Evolutionary conservation across 805 yeast species (phyloP), one percentile per base, ranked within the genome.

Genomic region (Saccharomyces cerevisiae): DNA sequence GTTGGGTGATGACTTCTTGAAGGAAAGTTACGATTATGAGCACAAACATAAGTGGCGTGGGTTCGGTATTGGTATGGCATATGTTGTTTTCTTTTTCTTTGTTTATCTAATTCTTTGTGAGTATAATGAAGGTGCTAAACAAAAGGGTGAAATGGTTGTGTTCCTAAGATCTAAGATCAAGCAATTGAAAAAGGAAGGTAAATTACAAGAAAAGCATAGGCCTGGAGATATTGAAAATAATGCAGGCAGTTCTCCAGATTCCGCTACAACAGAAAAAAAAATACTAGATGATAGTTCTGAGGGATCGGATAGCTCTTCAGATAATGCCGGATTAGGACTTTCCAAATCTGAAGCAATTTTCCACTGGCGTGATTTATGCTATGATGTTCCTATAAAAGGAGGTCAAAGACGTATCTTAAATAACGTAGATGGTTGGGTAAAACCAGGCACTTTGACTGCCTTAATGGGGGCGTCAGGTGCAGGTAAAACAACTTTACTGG

Each of bases 391-490:
- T 61, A 80, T 80, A 59, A 79, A 81, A 61, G 67, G 67, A 28
- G 84, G 77, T 55, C 70, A 77, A 46, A 72, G 87, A 62, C 72
- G 81, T 53, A 76, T 84, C 58, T 69, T 84, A 61, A 72, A 73
- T 55, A 76, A 76, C 55, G 84, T 84, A 53, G 84, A 81, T 64
- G 89, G 89, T 36, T 84, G 84, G 83, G 87, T 84, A 46, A 81
- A 82, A 62, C 88, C 88, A 6, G 87, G 87, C 57, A 82, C 85
- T 47, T 70, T 84, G 64, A 84, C 88, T 50, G 89, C 89, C 1
- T 65, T 80, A 52, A 79, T 80, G 83, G 85, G 86, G 56, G 81
- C 82, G 11, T 79, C 86, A 46, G 87, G 87, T 68, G 87, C 88
- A 51, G 88, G 88, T 72, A 83, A 83, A 64, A 83, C 88, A n/a